Evolutionary conservation across 768 basidiomycete species (phyloP), one percentile per base, ranked within the genome.

Genomic region (Boletus sensibilis): DNA sequence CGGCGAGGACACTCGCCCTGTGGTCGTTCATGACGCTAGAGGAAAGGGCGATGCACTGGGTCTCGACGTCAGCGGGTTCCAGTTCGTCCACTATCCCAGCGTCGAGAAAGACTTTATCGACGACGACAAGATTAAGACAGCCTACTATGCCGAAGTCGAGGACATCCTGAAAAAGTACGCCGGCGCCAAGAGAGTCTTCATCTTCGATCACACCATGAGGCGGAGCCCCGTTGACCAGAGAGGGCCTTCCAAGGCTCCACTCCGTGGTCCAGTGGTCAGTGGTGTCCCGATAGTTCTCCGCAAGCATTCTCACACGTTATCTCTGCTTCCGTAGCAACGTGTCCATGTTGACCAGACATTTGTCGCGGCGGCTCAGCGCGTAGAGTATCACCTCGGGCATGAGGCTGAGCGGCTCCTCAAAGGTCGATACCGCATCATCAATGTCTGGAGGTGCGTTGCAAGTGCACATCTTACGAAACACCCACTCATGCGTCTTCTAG

Each of bases 301-400:
- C 21, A 20, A 5, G 1, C 25, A 9, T 41, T 12, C 27, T 62
- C 52, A 54, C 14, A 5, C 8, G 3, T n/a, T 21, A 14, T 35
- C 3, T 14, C 13, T 11, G 20, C 9, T 27, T 40, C 20, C 27
- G 20, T 34, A 77, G 75, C 64, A 71, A 48, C 72, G 68, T 23
- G 76, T 78, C 10, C 78, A 80, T 60, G 75, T 79, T 29, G 79
- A 80, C 60, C 79, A 80, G 67, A 78, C 78, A 0, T 73, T 64
- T 53, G 58, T 59, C 5, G 70, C 78, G 0, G 68, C 71, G 8
- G 64, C 70, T n/a, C 57, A 60, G 20, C 75, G 79, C 6, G 77
- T 80, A 0, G 61, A 70, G 25, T 56, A 64, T 16, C 77, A 79
- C 43, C 72, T 75, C 21, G 69, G 69, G 5, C 72, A 69, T 12